phyloP scores from a whole-genome alignment of 2,329 filamentous ascomycete genomes.

The Trichoderma sp. region DNA sequence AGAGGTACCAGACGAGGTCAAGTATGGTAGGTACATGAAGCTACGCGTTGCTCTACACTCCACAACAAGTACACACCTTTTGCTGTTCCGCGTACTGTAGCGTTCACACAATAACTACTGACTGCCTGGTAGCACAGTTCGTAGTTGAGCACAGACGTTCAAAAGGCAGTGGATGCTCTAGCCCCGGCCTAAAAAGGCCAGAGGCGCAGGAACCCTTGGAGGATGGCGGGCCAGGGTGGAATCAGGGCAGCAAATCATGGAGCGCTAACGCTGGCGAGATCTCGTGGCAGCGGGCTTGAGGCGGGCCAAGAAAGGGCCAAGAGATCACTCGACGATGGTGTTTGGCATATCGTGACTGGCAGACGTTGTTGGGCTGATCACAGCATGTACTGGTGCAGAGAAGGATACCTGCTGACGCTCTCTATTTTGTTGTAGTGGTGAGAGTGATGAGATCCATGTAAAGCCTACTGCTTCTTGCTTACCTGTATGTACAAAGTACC shows the following conservation, averaged over 20 bases:
- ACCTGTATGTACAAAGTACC: neutral
- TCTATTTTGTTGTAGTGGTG: neutral
- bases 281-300: neutral
- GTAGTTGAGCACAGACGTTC: neutral
- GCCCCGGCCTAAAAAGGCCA: neutral
- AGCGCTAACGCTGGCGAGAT: neutral
- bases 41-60: neutral
- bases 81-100: no score
- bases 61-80: neutral
- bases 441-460: neutral
- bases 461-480: neutral
- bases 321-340: neutral
- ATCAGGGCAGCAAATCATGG: slow-evolving; percentile 9
- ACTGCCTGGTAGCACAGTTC: neutral
- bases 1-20: neutral
- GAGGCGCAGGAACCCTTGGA: slow-evolving; percentile 13
- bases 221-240: neutral
- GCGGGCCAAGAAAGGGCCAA: neutral
- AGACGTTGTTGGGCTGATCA: neutral
- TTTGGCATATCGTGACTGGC: neutral
- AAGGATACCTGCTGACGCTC: neutral
- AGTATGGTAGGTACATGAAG: neutral
- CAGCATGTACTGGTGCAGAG: neutral
- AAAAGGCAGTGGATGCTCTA: neutral
- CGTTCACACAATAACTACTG: no score